Percentiles rank a stretch among this genome's conserved stretches.
Evolutionary conservation across 2,329 filamentous ascomycete genomes (phyloP).

Genomic region (Fusarium sp.): DNA sequence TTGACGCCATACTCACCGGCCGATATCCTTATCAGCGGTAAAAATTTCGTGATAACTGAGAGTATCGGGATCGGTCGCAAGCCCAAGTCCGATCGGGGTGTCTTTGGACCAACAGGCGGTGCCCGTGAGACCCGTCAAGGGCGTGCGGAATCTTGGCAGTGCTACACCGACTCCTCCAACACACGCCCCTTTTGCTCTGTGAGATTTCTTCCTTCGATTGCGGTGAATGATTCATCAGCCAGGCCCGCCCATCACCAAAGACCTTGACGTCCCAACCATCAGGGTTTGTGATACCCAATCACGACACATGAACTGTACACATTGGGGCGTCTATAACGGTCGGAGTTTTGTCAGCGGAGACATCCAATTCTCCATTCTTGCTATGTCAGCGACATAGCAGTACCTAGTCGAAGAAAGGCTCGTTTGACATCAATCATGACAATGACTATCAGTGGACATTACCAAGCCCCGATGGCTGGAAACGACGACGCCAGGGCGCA

Average conservation of each 20-base stretch:
- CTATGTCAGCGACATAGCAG: slow-evolving; percentile 11
- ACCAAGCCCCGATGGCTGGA: slow-evolving; percentile 14
- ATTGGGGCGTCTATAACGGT: slow-evolving; percentile 21
- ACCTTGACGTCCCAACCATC: slow-evolving; percentile 31
- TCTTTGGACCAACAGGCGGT: slow-evolving; percentile 20
- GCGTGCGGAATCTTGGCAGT: not conserved
- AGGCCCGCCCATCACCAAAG: slow-evolving; percentile 21
- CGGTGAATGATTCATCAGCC: slow-evolving; percentile 39
- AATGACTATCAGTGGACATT: slow-evolving; percentile 2
- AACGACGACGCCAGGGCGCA: slow-evolving; percentile 31
- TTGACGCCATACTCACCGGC: slow-evolving; percentile 21
- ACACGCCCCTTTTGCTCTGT: not conserved
- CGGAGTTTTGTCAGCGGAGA: slow-evolving; percentile 30
- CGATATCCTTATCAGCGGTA: slow-evolving; percentile 33
- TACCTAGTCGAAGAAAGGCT: not conserved
- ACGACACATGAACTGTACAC: not conserved
- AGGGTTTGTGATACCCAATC: slow-evolving; percentile 19
- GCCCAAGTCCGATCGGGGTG: slow-evolving; percentile 26
- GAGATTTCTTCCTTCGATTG: slow-evolving; percentile 2
- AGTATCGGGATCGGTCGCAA: slow-evolving; percentile 33
- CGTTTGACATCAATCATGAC: slow-evolving; percentile 15
- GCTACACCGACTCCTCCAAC: slow-evolving; percentile 5
- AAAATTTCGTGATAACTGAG: slow-evolving; percentile 28
- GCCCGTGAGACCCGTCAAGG: slow-evolving; percentile 8
- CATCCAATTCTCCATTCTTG: not conserved